Percentiles rank a stretch among this genome's conserved stretches.
These are phyloP conservation scores for Boechera retrofracta DNA, from an alignment of 345 rosid genomes.

Conservation along the genomic window DNA sequence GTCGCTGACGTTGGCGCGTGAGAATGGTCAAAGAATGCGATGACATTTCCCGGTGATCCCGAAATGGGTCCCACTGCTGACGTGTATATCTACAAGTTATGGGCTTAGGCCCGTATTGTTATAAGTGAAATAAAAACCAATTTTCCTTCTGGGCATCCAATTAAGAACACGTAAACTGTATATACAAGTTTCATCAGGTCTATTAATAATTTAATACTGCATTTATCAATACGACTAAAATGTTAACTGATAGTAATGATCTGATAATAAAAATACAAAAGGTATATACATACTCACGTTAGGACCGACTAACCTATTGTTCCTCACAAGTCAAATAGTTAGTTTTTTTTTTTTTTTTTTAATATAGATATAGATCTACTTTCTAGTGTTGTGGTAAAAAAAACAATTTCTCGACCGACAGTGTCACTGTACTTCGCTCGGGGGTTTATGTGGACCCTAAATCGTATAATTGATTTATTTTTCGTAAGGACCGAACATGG, in stretches of 20 bases:
- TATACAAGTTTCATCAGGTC: background rate
- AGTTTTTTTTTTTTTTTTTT: background rate
- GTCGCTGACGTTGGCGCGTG: conserved; percentile 43
- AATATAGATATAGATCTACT: background rate
- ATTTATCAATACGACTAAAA: background rate
- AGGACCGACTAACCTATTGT: background rate
- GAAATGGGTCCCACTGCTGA: conserved; percentile 8
- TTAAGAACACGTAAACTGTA: too few relatives aligned
- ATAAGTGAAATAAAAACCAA: background rate
- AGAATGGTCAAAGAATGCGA: conserved; percentile 26
- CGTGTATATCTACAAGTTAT: background rate
- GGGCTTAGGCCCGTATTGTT: background rate
- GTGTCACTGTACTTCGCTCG: background rate
- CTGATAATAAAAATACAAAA: background rate
- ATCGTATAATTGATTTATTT: background rate
- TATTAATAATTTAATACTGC: background rate
- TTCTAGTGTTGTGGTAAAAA: background rate
- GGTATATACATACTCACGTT: background rate
- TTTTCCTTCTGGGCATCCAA: background rate
- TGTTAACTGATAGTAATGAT: background rate
- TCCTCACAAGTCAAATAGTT: background rate
- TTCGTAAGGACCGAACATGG: conserved; percentile 21
- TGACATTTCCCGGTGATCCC: background rate
- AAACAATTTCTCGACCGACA: background rate
- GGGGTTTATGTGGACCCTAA: conserved; percentile 24